A percentile compares a stretch with the other conserved stretches of the same genome.
Evolutionary conservation across 768 basidiomycete genomes (phyloP).

Genomic region (Mycena indigotica): DNA sequence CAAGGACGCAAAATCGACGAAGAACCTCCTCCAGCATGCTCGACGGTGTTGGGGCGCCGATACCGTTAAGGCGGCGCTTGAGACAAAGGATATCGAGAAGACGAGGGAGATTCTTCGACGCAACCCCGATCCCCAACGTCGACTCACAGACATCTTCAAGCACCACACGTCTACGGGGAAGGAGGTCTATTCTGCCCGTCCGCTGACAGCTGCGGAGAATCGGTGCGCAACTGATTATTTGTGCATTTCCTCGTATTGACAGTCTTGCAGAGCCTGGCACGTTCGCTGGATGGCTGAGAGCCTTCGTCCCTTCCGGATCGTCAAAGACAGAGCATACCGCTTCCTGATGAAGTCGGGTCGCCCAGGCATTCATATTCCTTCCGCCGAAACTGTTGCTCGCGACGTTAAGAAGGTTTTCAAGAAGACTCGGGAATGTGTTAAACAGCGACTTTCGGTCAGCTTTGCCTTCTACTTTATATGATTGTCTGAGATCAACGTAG

Average conservation of each 20-base stretch:
- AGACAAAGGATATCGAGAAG: background rate
- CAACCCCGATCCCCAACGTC: background rate
- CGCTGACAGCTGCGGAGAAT: constrained; percentile 28
- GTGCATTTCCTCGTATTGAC: background rate
- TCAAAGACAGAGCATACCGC: constrained; percentile 25
- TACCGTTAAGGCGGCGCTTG: constrained; percentile 1
- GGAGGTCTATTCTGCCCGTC: constrained; percentile 24
- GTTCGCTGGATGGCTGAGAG: constrained; percentile 29
- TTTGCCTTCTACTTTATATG: constrained; percentile 34
- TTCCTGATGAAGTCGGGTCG: constrained; percentile 30
- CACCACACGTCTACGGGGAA: background rate
- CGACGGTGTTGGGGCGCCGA: constrained; percentile 8
- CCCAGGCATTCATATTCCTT: constrained; percentile 25
- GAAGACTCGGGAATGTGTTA: constrained; percentile 15
- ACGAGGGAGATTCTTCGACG: background rate
- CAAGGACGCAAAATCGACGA: constrained; percentile 3
- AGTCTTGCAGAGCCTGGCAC: constrained; percentile 24
- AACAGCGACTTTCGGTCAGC: constrained; percentile 15
- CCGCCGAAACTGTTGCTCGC: constrained; percentile 22
- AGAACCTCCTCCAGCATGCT: constrained; percentile 9
- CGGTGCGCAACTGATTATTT: constrained; percentile 17
- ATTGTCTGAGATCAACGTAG: background rate
- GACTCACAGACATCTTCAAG: constrained; percentile 11
- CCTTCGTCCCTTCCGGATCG: constrained; percentile 26
- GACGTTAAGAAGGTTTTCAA: constrained; percentile 24